Evolutionary conservation across 2,329 filamentous ascomycete species (phyloP).

Genomic region (Periconia sp.): DNA sequence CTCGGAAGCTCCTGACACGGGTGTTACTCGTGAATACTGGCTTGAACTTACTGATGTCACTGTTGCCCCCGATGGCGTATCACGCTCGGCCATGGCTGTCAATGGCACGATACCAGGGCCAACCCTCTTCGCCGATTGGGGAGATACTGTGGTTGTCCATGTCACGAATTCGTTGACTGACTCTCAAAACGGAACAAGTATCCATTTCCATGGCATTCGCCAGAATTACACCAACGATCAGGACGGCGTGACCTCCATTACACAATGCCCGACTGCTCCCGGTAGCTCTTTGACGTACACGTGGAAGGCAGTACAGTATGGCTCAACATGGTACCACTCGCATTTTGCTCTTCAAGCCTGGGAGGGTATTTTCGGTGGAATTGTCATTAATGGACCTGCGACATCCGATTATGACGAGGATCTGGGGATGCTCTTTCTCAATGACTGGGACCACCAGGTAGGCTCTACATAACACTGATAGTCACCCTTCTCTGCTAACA

Average conservation of each 20-base stretch:
- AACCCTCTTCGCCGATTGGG: conserved; percentile 50
- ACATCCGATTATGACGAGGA: conserved; percentile 52
- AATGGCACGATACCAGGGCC: conserved; percentile 55
- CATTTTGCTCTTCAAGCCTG: conserved; percentile 51
- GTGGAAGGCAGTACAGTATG: conserved; percentile 49
- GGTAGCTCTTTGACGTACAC: conserved; percentile 34
- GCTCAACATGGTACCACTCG: conserved; percentile 50
- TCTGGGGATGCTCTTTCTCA: conserved; percentile 49
- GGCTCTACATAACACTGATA: neutral
- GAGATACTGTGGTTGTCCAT: conserved; percentile 46
- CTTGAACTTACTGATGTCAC: conserved; percentile 51
- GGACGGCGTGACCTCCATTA: conserved; percentile 40
- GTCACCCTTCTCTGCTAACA: conserved; percentile 2
- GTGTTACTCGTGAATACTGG: conserved; percentile 59
- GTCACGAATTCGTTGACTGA: conserved; percentile 38
- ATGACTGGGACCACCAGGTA: conserved; percentile 51
- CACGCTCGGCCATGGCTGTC: conserved; percentile 41
- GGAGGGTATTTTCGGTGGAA: conserved; percentile 49
- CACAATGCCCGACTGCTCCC: conserved; percentile 37
- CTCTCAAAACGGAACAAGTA: conserved; percentile 36
- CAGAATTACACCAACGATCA: conserved; percentile 39
- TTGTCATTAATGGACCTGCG: conserved; percentile 50
- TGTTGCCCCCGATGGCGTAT: conserved; percentile 62
- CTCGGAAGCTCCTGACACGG: conserved; percentile 56
- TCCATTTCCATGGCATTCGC: conserved; percentile 42